phyloP scores from a whole-genome alignment of 2,329 filamentous ascomycete species.

The Clarireedia sp. region DNA sequence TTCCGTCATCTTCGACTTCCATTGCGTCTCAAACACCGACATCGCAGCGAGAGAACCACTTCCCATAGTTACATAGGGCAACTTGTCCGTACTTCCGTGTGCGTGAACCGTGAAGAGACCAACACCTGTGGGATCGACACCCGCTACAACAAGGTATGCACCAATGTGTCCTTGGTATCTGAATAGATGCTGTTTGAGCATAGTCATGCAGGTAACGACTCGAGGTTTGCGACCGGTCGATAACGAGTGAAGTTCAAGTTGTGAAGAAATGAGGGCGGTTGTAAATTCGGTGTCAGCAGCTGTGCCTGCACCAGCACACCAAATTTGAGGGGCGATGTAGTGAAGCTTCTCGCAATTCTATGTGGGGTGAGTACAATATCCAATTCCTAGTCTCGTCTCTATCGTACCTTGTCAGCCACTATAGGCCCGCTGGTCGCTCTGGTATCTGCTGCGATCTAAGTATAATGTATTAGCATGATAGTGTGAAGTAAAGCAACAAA shows the following conservation, averaged over 20 bases:
- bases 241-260: conserved; percentile 93
- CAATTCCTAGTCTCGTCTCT: not conserved
- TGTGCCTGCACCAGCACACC: conserved; percentile 96
- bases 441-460: conserved; percentile 91
- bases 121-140: conserved; percentile 88
- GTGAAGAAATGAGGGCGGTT: conserved; percentile 94
- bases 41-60: conserved; percentile 93
- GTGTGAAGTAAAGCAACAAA: not conserved
- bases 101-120: conserved; percentile 98
- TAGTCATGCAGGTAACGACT: conserved; percentile 98
- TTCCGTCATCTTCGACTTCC: conserved; percentile 69
- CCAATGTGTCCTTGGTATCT: conserved; percentile 96
- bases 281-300: conserved; percentile 99
- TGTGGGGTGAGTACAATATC: conserved; percentile 2
- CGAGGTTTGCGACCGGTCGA: conserved; percentile 94
- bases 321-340: conserved; percentile 97
- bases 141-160: conserved; percentile 93
- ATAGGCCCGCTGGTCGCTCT: conserved; percentile 95
- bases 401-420: conserved; percentile 83
- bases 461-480: conserved; percentile 15
- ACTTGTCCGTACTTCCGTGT: conserved; percentile 96
- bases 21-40: conserved; percentile 95
- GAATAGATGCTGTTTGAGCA: conserved; percentile 99
- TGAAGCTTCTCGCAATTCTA: conserved; percentile 99
- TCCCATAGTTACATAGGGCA: conserved; percentile 99